Evolutionary conservation across 2,329 filamentous ascomycete genomes (phyloP), one percentile per base, ranked within the genome.

Genomic region (Xylaria arbuscula): DNA sequence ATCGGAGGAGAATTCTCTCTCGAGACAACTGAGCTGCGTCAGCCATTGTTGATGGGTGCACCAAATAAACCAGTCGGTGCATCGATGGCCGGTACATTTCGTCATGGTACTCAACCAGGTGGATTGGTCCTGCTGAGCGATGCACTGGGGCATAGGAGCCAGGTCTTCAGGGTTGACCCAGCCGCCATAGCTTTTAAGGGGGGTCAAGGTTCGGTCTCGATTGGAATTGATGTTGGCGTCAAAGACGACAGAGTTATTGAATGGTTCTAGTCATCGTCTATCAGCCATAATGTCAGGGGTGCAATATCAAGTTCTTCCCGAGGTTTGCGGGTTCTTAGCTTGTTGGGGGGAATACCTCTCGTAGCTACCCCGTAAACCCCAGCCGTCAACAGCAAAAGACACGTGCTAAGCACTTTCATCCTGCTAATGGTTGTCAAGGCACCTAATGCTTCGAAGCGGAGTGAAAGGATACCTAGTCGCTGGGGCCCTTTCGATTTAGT

Each of bases 131-230:
- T 65, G 62, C 55, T 65, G 62, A 51, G 62, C 62, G 47, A 65
- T 65, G 62, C 62, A 65, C 38, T 65, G 62, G 0, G 62, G 62
- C 62, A 65, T 65, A 24, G 62, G 54, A 53, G 55, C 3, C 62
- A 65, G 36, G 36, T 65, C 62, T 59, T 65, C 62, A n/a, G 62
- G 62, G 55, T 65, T 65, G n/a, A 65, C 36, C 62, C 62, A 65
- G 55, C 62, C 62, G 54, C 54, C 9, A 36, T 58, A 59, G 22
- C 13, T 65, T 11, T 59, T 59, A 3, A 22, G 45, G 19, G 62
- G 62, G 7, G 22, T 65, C 45, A 65, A 53, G 47, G 55, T 34
- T 11, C 17, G 19, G 28, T 65, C 55, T n/a, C 42, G 3, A 54
- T 34, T 19, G 42, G 47, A 5, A 58, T 51, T 15, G 36, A 54